These are phyloP conservation scores for Arthrobotrys musiformis DNA, from an alignment of 2,329 filamentous ascomycete genomes.

Conservation along the genomic window DNA sequence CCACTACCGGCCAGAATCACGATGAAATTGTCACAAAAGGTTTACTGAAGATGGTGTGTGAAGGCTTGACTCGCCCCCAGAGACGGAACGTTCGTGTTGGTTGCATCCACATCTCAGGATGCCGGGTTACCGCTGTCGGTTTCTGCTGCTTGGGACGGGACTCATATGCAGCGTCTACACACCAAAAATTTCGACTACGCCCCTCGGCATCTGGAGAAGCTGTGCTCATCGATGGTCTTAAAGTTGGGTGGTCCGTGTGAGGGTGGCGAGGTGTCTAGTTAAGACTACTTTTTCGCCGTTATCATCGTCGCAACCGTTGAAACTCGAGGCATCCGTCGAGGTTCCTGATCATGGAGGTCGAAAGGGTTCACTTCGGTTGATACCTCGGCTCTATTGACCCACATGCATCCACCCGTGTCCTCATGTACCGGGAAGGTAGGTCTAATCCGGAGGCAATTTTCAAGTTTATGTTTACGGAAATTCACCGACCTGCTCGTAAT, in stretches of 20 bases:
- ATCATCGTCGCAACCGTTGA: conserved; percentile 23
- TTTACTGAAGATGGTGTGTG: conserved; percentile 21
- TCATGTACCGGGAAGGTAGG: conserved; percentile 27
- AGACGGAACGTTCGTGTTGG: conserved; percentile 43
- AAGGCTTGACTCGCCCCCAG: conserved; percentile 13
- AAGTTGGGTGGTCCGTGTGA: conserved; percentile 5
- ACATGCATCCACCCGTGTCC: conserved; percentile 36
- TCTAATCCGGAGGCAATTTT: conserved; percentile 38
- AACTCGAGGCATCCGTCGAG: background rate
- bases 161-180: conserved; percentile 30
- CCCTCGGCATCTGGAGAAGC: conserved; percentile 35
- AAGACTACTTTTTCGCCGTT: conserved; percentile 13
- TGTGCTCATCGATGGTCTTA: conserved; percentile 29
- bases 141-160: conserved; percentile 33
- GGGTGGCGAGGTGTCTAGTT: background rate
- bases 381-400: conserved; percentile 44
- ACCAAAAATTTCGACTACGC: conserved; percentile 15
- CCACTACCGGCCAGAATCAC: conserved; percentile 18
- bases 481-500: conserved; percentile 24
- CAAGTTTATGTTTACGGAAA: background rate
- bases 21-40: conserved; percentile 35
- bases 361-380: conserved; percentile 27
- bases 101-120: conserved; percentile 26
- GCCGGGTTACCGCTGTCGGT: conserved; percentile 26
- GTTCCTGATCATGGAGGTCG: background rate